A percentile compares a stretch with the other conserved stretches of the same genome.
Conservation (phyloP, 140 eudicot species). For the Anethum foeniculum region DNA sequence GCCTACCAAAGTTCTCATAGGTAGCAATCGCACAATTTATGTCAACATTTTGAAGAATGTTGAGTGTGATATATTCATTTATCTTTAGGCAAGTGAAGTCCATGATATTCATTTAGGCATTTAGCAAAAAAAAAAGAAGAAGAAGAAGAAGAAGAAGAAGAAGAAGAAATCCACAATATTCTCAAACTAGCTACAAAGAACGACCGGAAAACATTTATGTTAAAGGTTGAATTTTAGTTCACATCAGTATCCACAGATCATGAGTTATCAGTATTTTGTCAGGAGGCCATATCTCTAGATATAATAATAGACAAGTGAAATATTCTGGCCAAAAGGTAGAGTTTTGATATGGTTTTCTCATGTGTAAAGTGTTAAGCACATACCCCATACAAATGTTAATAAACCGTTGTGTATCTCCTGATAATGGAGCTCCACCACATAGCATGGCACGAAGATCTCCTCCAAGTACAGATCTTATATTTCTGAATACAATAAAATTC, state of each 20-base stretch:
- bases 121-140: too few species aligned
- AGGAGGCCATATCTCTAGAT: neutral
- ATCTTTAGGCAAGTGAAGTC: neutral
- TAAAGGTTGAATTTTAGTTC: neutral
- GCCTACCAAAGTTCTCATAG: neutral
- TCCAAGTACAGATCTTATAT: conserved; percentile 67
- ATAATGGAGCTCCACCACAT: conserved; percentile 98
- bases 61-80: neutral
- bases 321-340: neutral
- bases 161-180: neutral
- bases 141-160: too few species aligned
- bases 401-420: conserved; percentile 84
- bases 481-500: conserved; percentile 66
- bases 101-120: neutral
- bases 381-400: conserved; percentile 95
- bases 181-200: neutral
- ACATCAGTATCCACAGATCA: neutral
- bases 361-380: conserved; percentile 9
- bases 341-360: neutral
- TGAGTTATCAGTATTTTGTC: neutral
- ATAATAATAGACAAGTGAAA: neutral
- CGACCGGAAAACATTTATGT: neutral
- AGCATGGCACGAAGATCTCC: conserved; percentile 90
- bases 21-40: neutral
- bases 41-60: neutral